Evolutionary conservation across 352 stramenopile genomes (phyloP).

Genomic region (Phytophthora sansomeana): DNA sequence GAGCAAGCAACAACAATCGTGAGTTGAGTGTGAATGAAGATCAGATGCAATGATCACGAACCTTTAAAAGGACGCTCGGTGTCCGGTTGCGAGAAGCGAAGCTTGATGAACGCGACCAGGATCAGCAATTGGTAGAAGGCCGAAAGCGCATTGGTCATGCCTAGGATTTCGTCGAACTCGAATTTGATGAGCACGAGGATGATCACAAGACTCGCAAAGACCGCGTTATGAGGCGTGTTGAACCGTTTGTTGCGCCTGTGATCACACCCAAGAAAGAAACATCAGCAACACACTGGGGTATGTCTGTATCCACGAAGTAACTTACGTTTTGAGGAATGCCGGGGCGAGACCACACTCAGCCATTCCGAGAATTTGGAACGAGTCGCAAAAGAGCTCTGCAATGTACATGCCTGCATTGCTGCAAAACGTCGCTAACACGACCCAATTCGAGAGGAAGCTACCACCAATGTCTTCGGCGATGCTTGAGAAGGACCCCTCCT

Average conservation of each 20-base stretch:
- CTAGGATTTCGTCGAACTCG: conserved; percentile 80
- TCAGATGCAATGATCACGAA: conserved; percentile 11
- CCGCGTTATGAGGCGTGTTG: conserved; percentile 58
- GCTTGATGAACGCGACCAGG: conserved; percentile 90
- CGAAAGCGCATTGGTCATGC: conserved; percentile 93
- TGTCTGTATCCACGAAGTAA: conserved; percentile 16
- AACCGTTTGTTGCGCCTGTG: conserved; percentile 55
- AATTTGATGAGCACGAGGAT: conserved; percentile 64
- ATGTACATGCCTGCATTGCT: conserved; percentile 94
- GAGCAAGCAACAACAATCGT: background rate
- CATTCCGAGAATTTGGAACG: conserved; percentile 88
- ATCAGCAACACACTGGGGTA: background rate
- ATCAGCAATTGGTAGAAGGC: conserved; percentile 88
- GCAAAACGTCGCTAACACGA: conserved; percentile 88
- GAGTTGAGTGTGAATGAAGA: background rate
- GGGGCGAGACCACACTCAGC: conserved; percentile 88
- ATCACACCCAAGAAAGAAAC: background rate
- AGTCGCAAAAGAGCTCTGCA: conserved; percentile 93
- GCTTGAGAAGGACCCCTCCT: conserved; percentile 89
- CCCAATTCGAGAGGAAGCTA: conserved; percentile 88
- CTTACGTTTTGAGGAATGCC: conserved; percentile 79
- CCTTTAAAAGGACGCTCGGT: conserved; percentile 50
- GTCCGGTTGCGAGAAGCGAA: conserved; percentile 62
- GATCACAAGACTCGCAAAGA: conserved; percentile 51
- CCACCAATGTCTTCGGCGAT: conserved; percentile 88